A percentile compares a stretch with the other conserved stretches of the same genome.
Evolutionary conservation across 2,329 filamentous ascomycete genomes (phyloP).

Genomic region (Talaromyces sp.): DNA sequence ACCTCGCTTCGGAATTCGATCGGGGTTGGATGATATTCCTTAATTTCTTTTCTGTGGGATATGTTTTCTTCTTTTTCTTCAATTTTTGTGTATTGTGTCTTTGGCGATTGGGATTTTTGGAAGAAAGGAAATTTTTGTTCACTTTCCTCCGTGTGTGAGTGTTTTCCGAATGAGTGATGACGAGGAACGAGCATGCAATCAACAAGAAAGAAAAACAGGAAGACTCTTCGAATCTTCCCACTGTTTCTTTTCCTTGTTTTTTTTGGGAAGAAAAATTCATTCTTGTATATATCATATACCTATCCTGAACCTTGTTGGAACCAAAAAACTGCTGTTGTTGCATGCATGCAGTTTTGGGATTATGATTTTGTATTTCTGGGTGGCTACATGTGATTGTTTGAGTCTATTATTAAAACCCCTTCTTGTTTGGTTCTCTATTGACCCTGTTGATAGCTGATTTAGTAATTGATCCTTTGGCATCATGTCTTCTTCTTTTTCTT

Average conservation of each 20-base stretch:
- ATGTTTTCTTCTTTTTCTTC: constrained; percentile 19
- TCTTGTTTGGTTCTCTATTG: neutral
- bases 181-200: constrained; percentile 22
- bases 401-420: neutral
- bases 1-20: neutral
- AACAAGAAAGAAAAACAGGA: constrained; percentile 13
- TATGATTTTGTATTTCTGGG: neutral
- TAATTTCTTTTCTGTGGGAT: constrained; percentile 21
- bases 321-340: neutral
- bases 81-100: constrained; percentile 3
- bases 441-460: neutral
- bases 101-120: constrained; percentile 7
- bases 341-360: neutral
- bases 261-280: neutral
- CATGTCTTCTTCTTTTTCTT: neutral
- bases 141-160: neutral
- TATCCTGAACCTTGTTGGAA: neutral
- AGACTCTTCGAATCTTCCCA: constrained; percentile 2
- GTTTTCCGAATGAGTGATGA: constrained; percentile 18
- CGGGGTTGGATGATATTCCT: constrained; percentile 23
- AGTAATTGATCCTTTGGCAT: neutral
- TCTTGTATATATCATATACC: neutral
- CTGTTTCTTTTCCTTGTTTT: neutral
- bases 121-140: neutral
- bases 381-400: neutral